A percentile compares a stretch with the other conserved stretches of the same genome.
Conservation (phyloP, 179 eudicot genomes). For the Silene noctiflora region DNA sequence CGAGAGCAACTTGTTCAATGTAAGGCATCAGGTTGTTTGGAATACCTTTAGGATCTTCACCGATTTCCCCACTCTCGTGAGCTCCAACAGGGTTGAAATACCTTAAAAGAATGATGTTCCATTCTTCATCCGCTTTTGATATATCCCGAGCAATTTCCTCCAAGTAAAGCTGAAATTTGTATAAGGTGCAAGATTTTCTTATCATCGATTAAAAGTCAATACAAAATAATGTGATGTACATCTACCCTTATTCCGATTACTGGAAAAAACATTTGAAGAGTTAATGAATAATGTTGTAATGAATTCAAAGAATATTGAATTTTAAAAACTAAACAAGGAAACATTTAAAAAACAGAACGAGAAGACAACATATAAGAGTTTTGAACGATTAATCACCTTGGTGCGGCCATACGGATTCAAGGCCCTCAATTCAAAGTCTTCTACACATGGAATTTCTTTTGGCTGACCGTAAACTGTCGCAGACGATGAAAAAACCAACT, state of each 20-base stretch:
- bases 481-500: slow-evolving; percentile 96
- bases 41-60: slow-evolving; percentile 90
- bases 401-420: slow-evolving; percentile 96
- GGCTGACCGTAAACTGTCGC: slow-evolving; percentile 95
- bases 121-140: slow-evolving; percentile 60
- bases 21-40: slow-evolving; percentile 96
- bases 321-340: too few species aligned
- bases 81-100: slow-evolving; percentile 97
- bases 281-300: too few species aligned
- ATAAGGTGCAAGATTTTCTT: too few species aligned
- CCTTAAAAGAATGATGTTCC: slow-evolving; percentile 74
- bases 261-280: too few species aligned
- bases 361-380: not conserved
- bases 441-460: slow-evolving; percentile 71
- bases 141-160: slow-evolving; percentile 90
- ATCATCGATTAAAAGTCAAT: too few species aligned
- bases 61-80: slow-evolving; percentile 83
- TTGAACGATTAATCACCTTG: slow-evolving; percentile 43
- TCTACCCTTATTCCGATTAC: too few species aligned
- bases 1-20: slow-evolving; percentile 84
- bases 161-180: slow-evolving; percentile 51
- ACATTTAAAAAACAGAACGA: too few species aligned
- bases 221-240: too few species aligned
- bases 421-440: slow-evolving; percentile 61
- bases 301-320: too few species aligned